A percentile compares a stretch with the other conserved stretches of the same genome.
These are phyloP conservation scores for Xylariaceae sp. DNA, from an alignment of 2,329 filamentous ascomycete genomes.

Conservation along the genomic window DNA sequence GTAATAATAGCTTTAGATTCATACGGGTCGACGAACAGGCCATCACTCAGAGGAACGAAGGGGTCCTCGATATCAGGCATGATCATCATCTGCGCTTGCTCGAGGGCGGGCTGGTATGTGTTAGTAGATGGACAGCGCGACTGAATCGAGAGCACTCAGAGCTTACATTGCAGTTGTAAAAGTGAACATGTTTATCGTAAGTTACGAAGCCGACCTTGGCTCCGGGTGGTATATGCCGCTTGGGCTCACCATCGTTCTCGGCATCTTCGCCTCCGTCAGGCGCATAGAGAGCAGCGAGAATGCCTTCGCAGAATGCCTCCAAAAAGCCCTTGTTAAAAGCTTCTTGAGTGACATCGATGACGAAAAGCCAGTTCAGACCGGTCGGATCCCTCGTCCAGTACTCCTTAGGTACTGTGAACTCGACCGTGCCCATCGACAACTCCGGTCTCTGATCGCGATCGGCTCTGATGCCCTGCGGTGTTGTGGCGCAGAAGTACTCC, in stretches of 20 bases:
- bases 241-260: slow-evolving; percentile 48
- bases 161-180: slow-evolving; percentile 85
- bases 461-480: slow-evolving; percentile 77
- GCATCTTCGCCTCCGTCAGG: slow-evolving; percentile 50
- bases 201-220: slow-evolving; percentile 92
- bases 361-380: slow-evolving; percentile 79
- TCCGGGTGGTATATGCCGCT: slow-evolving; percentile 63
- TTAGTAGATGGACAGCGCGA: background rate
- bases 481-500: slow-evolving; percentile 91
- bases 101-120: slow-evolving; percentile 57
- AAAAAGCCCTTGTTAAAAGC: slow-evolving; percentile 86
- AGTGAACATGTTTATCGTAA: slow-evolving; percentile 94
- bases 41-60: slow-evolving; percentile 85
- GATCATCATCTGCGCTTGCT: slow-evolving; percentile 94
- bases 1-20: slow-evolving; percentile 80
- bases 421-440: slow-evolving; percentile 84
- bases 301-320: slow-evolving; percentile 84
- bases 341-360: slow-evolving; percentile 91
- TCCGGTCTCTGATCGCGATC: slow-evolving; percentile 88
- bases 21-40: slow-evolving; percentile 89
- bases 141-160: background rate
- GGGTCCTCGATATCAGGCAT: slow-evolving; percentile 97
- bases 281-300: slow-evolving; percentile 78
- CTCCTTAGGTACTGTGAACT: slow-evolving; percentile 95
- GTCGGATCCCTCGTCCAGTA: slow-evolving; percentile 97